phyloP scores from a whole-genome alignment of 2,329 filamentous ascomycete genomes.

The Cladosporium sp. region DNA sequence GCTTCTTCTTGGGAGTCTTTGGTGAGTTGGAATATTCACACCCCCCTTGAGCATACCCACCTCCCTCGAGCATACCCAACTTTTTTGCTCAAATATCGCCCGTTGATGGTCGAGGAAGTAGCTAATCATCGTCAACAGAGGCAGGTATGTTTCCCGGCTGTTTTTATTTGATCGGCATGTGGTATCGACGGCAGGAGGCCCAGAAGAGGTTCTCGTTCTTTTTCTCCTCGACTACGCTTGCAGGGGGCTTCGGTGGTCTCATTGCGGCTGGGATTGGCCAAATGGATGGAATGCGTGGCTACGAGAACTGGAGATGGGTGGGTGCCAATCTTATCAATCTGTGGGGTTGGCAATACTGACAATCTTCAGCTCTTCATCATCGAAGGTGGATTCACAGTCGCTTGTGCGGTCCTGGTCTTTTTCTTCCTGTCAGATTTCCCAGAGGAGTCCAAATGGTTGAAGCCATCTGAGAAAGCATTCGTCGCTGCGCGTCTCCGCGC shows the following conservation, averaged over 20 bases:
- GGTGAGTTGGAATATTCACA: conserved; percentile 17
- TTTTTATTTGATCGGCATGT: conserved; percentile 71
- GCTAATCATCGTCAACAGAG: conserved; percentile 10
- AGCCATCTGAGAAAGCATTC: conserved; percentile 41
- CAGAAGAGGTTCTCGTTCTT: conserved; percentile 93
- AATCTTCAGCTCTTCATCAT: conserved; percentile 56
- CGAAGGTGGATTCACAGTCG: conserved; percentile 46
- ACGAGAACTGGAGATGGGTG: conserved; percentile 68
- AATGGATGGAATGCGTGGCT: conserved; percentile 67
- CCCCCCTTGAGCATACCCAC: not conserved
- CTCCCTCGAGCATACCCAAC: not conserved
- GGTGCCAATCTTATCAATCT: not conserved
- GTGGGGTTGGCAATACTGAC: too few relatives aligned
- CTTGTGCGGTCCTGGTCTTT: conserved; percentile 34
- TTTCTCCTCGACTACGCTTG: conserved; percentile 75
- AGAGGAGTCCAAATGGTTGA: conserved; percentile 46
- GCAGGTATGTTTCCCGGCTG: conserved; percentile 62
- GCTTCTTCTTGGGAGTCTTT: conserved; percentile 74
- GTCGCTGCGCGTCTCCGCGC: conserved; percentile 42
- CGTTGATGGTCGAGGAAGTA: too few relatives aligned
- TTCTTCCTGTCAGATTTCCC: conserved; percentile 47
- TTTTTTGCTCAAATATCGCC: not conserved
- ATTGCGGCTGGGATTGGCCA: conserved; percentile 85
- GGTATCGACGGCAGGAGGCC: conserved; percentile 82
- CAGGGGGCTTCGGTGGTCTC: conserved; percentile 80